Evolutionary conservation across 805 yeast species (phyloP).

Genomic region (Saccharomycopsis fermentans): DNA sequence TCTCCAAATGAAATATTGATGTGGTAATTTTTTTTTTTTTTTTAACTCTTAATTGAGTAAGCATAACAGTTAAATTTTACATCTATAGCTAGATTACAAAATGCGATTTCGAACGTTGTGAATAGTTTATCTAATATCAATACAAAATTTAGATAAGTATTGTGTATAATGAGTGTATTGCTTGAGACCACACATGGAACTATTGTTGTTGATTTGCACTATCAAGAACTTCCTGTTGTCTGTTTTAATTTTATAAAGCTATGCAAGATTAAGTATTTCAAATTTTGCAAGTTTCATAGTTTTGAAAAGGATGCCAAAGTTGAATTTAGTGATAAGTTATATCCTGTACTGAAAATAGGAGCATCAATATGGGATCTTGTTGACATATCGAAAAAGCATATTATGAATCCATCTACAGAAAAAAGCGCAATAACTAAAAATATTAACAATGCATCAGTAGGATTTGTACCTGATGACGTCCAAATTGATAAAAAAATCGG

Average conservation of each 20-base stretch:
- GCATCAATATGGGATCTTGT: conserved; percentile 9
- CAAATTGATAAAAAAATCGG: conserved; percentile 23
- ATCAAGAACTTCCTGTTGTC: conserved; percentile 29
- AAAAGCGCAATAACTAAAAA: not conserved
- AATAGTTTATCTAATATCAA: too few relatives aligned
- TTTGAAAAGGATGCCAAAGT: conserved; percentile 31
- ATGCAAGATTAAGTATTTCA: conserved; percentile 42
- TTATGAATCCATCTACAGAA: not conserved
- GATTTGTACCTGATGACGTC: not conserved
- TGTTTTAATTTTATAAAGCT: conserved; percentile 42
- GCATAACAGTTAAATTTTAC: too few relatives aligned
- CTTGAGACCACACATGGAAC: conserved; percentile 35
- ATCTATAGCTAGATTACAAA: too few relatives aligned
- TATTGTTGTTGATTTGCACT: conserved; percentile 39
- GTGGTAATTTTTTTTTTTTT: too few relatives aligned
- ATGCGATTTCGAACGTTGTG: too few relatives aligned
- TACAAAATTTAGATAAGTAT: too few relatives aligned
- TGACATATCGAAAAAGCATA: not conserved
- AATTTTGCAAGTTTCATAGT: conserved; percentile 40
- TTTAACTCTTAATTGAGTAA: too few relatives aligned
- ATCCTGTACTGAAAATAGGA: conserved; percentile 24
- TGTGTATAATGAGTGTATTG: conserved; percentile 29
- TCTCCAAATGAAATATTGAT: too few relatives aligned
- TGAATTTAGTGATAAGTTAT: conserved; percentile 40
- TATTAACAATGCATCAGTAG: not conserved